Conservation (phyloP, 306 rosid species). For the Cicer bijugum region DNA sequence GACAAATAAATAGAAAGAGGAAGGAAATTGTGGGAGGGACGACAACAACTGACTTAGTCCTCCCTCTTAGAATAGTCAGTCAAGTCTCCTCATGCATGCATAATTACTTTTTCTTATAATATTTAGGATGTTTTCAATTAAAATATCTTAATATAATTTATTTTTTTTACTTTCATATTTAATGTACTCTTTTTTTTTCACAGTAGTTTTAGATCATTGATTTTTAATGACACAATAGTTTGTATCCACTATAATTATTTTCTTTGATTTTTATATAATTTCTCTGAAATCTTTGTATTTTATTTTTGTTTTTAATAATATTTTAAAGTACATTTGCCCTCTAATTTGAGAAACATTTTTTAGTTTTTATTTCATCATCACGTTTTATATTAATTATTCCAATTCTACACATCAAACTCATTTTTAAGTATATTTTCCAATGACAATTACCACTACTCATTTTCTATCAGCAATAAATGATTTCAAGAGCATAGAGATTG, state of each 20-base stretch:
- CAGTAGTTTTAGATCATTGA: too few relatives aligned
- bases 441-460: neutral
- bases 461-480: neutral
- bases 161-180: too few relatives aligned
- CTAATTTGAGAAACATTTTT: slow-evolving; percentile 59
- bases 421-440: slow-evolving; percentile 5
- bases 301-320: too few relatives aligned
- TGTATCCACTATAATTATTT: too few relatives aligned
- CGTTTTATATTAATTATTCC: slow-evolving; percentile 78
- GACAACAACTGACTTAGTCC: slow-evolving; percentile 14
- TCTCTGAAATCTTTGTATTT: too few relatives aligned
- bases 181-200: too few relatives aligned
- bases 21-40: slow-evolving; percentile 8
- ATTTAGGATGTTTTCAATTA: too few relatives aligned
- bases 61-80: slow-evolving; percentile 18
- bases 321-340: too few relatives aligned
- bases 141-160: too few relatives aligned
- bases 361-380: slow-evolving; percentile 65
- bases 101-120: too few relatives aligned
- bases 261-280: slow-evolving; percentile 59
- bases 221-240: too few relatives aligned
- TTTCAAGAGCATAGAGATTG: too few relatives aligned
- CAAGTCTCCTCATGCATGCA: slow-evolving; percentile 22
- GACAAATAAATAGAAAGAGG: slow-evolving; percentile 5
- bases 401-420: slow-evolving; percentile 53